Conservation (phyloP, 73 alveolate species). For the Tetrahymena borealis region DNA sequence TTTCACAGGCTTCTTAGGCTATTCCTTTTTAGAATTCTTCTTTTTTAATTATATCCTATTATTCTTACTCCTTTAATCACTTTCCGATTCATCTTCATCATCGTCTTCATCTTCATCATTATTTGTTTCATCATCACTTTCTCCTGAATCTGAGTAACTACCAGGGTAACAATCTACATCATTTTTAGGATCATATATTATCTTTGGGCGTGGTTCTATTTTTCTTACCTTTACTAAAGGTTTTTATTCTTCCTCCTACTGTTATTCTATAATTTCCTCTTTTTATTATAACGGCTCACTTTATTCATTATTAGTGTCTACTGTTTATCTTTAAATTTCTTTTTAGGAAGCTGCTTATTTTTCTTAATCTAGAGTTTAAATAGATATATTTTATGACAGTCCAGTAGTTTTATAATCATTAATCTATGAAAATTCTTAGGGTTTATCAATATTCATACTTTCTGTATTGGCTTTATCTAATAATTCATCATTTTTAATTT, state of each 20-base stretch:
- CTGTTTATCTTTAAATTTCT: no score
- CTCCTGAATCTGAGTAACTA: neutral
- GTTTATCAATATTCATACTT: no score
- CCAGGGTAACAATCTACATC: neutral
- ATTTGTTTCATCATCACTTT: neutral
- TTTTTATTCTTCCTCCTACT: neutral
- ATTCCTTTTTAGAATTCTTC: neutral
- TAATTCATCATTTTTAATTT: no score
- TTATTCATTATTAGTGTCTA: neutral
- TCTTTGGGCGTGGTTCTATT: neutral
- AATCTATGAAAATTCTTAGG: no score
- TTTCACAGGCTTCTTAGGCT: neutral
- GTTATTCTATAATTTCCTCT: neutral
- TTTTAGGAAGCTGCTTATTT: no score
- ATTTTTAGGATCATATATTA: neutral
- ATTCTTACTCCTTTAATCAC: neutral
- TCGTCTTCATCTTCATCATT: neutral
- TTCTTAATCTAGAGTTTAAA: no score
- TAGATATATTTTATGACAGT: no score
- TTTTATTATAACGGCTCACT: neutral
- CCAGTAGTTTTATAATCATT: no score
- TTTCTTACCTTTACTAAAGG: neutral
- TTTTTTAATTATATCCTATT: neutral
- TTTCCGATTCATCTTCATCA: neutral
- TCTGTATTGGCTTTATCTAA: no score